A percentile compares a stretch with the other conserved stretches of the same genome.
Conservation (phyloP, 306 rosid species). For the Canavalia gladiata region DNA sequence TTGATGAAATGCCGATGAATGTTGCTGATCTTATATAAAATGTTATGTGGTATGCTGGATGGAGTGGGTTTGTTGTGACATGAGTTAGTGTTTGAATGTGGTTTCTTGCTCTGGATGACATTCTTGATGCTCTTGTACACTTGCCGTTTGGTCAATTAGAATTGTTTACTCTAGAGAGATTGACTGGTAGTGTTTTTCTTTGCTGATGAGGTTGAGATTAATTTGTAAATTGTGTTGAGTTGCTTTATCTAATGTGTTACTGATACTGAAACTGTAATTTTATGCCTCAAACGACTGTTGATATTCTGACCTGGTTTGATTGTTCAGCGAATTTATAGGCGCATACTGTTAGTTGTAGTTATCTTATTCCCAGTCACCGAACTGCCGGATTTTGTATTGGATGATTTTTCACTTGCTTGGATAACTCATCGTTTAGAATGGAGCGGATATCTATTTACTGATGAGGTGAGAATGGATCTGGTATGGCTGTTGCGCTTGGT, state of each 20-base stretch:
- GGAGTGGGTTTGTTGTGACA: slow-evolving; percentile 47
- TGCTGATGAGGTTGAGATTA: slow-evolving; percentile 44
- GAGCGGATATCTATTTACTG: not conserved
- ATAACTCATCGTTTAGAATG: not conserved
- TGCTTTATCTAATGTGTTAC: slow-evolving; percentile 39
- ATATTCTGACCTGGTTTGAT: slow-evolving; percentile 38
- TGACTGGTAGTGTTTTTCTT: slow-evolving; percentile 14
- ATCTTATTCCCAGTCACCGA: not conserved
- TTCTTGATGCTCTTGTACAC: slow-evolving; percentile 35
- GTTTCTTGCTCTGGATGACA: slow-evolving; percentile 38
- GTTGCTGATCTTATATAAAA: slow-evolving; percentile 89
- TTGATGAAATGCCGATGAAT: slow-evolving; percentile 99
- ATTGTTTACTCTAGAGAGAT: slow-evolving; percentile 11
- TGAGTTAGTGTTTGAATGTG: slow-evolving; percentile 38
- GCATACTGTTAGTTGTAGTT: not conserved
- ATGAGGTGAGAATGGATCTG: not conserved
- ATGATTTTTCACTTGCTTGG: not conserved
- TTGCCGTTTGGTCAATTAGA: slow-evolving; percentile 38
- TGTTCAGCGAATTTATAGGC: not conserved
- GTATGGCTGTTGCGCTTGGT: not conserved
- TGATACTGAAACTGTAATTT: slow-evolving; percentile 42
- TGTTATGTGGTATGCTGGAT: slow-evolving; percentile 40
- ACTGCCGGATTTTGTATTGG: too few species aligned
- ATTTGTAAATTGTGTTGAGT: slow-evolving; percentile 53
- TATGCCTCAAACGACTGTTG: slow-evolving; percentile 28